Conservation (phyloP, 1,139 yeast genomes). For the Pichia sp. region DNA sequence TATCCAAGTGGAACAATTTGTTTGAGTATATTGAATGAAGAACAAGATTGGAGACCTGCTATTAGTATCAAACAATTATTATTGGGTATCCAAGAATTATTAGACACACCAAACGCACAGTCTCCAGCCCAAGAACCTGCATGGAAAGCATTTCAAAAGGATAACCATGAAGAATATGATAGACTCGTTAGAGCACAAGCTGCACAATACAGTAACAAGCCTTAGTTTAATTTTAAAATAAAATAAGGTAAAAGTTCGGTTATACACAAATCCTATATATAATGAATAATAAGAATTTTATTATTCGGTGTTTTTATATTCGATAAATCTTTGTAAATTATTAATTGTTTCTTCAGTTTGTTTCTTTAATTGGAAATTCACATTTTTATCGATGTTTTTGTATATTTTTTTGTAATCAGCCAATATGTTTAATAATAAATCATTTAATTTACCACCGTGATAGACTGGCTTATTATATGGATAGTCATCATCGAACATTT, state of each 20-base stretch:
- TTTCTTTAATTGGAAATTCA: constrained; percentile 53
- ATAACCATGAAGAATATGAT: constrained; percentile 59
- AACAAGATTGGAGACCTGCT: constrained; percentile 98
- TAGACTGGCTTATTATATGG: constrained; percentile 69
- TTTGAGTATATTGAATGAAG: constrained; percentile 88
- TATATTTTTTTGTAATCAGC: constrained; percentile 51
- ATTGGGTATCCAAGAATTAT: constrained; percentile 87
- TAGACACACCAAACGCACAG: constrained; percentile 87
- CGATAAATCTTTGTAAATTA: constrained; percentile 73
- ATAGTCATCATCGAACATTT: constrained; percentile 76
- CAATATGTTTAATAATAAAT: constrained; percentile 42
- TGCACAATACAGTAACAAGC: constrained; percentile 49
- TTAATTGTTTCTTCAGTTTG: constrained; percentile 66
- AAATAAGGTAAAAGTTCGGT: not conserved
- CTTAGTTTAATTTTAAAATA: not conserved
- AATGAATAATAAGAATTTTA: not conserved
- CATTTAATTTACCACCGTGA: constrained; percentile 52
- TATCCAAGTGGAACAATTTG: constrained; percentile 98
- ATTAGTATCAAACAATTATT: constrained; percentile 88
- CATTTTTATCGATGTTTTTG: constrained; percentile 68
- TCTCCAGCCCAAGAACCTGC: constrained; percentile 99
- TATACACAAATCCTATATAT: not conserved
- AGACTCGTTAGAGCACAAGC: constrained; percentile 83
- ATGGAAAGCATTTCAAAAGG: constrained; percentile 78
- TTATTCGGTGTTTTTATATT: constrained; percentile 56